Base-by-base conservation (phyloP, 352 stramenopile species). In the Pythium apleroticum region DNA sequence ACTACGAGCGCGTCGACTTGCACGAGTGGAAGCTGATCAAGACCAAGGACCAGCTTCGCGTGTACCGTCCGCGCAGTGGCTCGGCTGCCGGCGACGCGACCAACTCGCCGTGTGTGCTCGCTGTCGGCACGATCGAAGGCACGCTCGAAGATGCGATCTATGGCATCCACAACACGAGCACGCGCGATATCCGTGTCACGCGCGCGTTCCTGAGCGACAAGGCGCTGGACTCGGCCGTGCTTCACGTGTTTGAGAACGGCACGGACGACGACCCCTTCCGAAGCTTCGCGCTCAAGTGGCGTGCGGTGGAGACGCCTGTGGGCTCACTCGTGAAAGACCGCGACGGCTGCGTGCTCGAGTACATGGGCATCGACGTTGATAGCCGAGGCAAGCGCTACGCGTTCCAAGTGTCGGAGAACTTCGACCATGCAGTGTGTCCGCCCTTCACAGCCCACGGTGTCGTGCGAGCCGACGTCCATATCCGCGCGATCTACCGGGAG, bases 241-340 rank as follows among this genome's bases (percentile, higher is more conserved):
- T 74, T 14, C 57, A 71, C 53, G 35, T 65, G 15, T 62, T 74
- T 28, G 62, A 74, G 28, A 57, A 57, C 30, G 62, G 62, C 35
- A 55, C 10, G 1, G 28, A 65, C 27, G 48, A 52, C 9, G 68
- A 74, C 27, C 33, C 28, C 25, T 74, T 54, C 45, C 62, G 68
- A n/a, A 71, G 37, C 55, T 60, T 70, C 28, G 62, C 57, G 14
- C 17, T 74, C 68, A 74, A 74, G 59, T 74, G 68, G 68, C 57
- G 62, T 2, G 61, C 70, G 15, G n/a, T 67, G 19, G 27, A 65
- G 31, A 68, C 66, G 7, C 49, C 60, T 6, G 52, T 22, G 1
- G 55, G 58, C 10, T 20, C 20, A 4, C 30, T 73, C 20, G 49
- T 73, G 14, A 69, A 68, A 50, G 61, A 65, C 41, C 66, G 66